Conservation (phyloP, 306 rosid genomes). For the Trifolium repens region DNA sequence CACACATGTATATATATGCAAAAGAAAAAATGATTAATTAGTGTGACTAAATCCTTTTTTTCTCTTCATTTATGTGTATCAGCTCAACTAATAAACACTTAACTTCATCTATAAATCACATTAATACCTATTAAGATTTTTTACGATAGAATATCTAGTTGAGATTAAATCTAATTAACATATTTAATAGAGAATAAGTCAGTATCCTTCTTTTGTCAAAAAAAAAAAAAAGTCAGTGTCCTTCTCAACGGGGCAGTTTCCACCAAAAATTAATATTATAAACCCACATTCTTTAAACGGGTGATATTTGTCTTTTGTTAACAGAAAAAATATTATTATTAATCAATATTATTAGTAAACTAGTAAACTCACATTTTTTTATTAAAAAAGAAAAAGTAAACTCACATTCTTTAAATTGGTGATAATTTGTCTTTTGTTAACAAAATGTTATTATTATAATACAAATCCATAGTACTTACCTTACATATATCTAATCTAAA, state of each 20-base stretch:
- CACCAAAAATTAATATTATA: neutral
- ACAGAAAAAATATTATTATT: neutral
- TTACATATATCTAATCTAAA: neutral
- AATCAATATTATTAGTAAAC: neutral
- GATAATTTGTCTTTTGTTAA: slow-evolving; percentile 3
- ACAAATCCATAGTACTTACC: neutral
- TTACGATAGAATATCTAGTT: too few species aligned
- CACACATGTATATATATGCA: too few species aligned
- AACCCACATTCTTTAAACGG: neutral
- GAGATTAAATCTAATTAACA: too few species aligned
- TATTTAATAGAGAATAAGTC: neutral
- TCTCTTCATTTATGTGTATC: too few species aligned
- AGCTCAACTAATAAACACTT: too few species aligned
- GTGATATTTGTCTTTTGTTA: slow-evolving; percentile 2
- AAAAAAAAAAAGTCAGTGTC: slow-evolving; percentile 11
- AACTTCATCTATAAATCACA: too few species aligned
- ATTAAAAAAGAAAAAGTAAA: neutral
- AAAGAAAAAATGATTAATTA: too few species aligned
- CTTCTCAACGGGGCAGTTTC: neutral
- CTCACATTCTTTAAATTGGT: neutral
- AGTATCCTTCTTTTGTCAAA: slow-evolving; percentile 5
- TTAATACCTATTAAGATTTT: too few species aligned
- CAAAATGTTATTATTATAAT: slow-evolving; percentile 10
- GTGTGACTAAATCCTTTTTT: too few species aligned
- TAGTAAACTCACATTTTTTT: too few species aligned